Evolutionary conservation across 2,329 filamentous ascomycete genomes (phyloP).

Genomic region (Aureobasidium sp.): DNA sequence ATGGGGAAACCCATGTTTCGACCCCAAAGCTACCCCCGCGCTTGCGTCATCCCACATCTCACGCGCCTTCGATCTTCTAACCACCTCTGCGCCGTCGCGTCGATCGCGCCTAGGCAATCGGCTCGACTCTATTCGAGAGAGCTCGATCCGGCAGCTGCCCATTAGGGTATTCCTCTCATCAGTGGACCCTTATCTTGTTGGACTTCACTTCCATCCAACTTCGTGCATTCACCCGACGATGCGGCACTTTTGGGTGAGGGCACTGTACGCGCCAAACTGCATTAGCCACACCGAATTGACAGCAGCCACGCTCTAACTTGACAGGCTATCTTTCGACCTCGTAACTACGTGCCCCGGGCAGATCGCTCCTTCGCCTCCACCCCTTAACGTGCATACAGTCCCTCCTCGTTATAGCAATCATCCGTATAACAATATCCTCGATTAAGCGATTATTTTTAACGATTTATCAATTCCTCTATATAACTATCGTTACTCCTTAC

Average conservation of each 20-base stretch:
- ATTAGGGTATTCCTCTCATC: background rate
- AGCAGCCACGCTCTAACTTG: constrained; percentile 3
- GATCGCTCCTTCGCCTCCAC: background rate
- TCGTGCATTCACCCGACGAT: background rate
- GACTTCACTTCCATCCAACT: background rate
- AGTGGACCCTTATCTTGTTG: background rate
- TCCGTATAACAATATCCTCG: too few species aligned
- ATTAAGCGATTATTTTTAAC: too few species aligned
- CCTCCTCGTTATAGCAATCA: too few species aligned
- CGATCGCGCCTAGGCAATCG: constrained; percentile 3
- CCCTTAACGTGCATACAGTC: background rate
- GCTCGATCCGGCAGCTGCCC: background rate
- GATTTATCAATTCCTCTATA: too few species aligned
- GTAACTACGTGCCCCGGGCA: background rate
- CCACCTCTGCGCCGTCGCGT: background rate
- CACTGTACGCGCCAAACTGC: constrained; percentile 1
- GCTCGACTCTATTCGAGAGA: background rate
- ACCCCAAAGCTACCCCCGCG: background rate
- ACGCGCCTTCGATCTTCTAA: background rate
- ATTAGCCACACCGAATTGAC: constrained; percentile 4
- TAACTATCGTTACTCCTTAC: too few species aligned
- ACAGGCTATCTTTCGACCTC: background rate
- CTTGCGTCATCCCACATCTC: constrained; percentile 6
- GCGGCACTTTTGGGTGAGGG: background rate
- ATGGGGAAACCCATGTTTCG: background rate